Evolutionary conservation across 345 rosid species (phyloP).

Genomic region (Lagerstroemia speciosa): DNA sequence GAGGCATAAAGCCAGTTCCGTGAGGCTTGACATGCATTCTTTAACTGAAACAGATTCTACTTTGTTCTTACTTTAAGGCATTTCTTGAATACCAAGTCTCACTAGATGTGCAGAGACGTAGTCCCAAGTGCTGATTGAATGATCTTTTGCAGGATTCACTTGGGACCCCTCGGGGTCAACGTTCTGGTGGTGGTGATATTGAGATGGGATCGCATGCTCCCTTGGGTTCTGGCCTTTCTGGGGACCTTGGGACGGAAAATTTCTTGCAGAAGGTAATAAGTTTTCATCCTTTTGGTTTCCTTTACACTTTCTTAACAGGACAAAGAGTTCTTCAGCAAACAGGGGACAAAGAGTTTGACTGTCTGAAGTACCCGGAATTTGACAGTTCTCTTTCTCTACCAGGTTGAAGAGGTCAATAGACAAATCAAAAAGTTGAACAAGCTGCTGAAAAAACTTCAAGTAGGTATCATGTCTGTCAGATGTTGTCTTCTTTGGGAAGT

Average conservation of each 20-base stretch:
- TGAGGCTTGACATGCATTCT: background rate
- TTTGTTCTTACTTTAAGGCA: background rate
- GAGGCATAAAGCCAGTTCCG: background rate
- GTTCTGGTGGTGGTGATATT: slow-evolving; percentile 56
- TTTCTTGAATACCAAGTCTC: background rate
- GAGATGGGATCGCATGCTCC: slow-evolving; percentile 52
- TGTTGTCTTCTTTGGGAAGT: background rate
- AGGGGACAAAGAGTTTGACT: background rate
- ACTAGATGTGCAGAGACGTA: background rate
- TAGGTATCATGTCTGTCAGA: slow-evolving; percentile 16
- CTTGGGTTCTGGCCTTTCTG: slow-evolving; percentile 56
- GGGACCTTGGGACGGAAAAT: slow-evolving; percentile 59
- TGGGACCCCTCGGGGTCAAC: slow-evolving; percentile 64
- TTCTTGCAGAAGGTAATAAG: slow-evolving; percentile 68
- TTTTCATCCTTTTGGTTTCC: background rate
- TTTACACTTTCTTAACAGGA: background rate
- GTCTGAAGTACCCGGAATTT: background rate
- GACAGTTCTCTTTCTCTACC: slow-evolving; percentile 7
- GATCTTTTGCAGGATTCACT: slow-evolving; percentile 55
- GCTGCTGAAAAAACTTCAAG: slow-evolving; percentile 87
- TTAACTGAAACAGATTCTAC: background rate
- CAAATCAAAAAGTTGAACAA: slow-evolving; percentile 74
- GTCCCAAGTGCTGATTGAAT: slow-evolving; percentile 8
- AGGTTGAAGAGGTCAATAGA: slow-evolving; percentile 89
- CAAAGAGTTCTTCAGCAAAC: too few species aligned